Percentiles rank a stretch among this genome's conserved stretches.
phyloP scores from a whole-genome alignment of 2,329 filamentous ascomycete genomes.

The Pseudocercospora eumusae region DNA sequence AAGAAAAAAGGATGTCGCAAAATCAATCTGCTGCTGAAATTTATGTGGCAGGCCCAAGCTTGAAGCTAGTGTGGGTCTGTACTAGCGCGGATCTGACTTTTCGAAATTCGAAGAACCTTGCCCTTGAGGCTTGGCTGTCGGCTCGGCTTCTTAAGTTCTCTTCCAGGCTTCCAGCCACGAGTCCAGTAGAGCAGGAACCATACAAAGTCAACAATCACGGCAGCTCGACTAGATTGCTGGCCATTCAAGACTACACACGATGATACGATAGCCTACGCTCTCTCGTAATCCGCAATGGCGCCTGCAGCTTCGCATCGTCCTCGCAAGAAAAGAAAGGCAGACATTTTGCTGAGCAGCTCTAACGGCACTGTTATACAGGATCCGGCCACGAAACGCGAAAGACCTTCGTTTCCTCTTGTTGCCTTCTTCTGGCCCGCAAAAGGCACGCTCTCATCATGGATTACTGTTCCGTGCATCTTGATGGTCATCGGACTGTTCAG shows the following conservation, averaged over 20 bases:
- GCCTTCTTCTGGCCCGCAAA: slow-evolving; percentile 94
- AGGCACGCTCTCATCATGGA: slow-evolving; percentile 79
- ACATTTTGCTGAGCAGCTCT: slow-evolving; percentile 41
- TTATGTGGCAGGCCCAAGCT: not conserved
- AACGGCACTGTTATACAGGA: slow-evolving; percentile 50
- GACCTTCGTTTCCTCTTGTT: slow-evolving; percentile 82
- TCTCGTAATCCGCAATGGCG: slow-evolving; percentile 24
- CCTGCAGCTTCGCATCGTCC: slow-evolving; percentile 37
- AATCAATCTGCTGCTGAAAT: not conserved
- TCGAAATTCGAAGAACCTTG: not conserved
- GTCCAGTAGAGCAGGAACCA: not conserved
- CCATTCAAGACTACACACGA: slow-evolving; percentile 7
- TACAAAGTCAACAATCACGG: not conserved
- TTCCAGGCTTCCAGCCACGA: not conserved
- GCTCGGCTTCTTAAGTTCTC: no score
- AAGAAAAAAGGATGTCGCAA: slow-evolving; percentile 7
- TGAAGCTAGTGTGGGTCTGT: slow-evolving; percentile 1
- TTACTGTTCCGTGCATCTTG: slow-evolving; percentile 80
- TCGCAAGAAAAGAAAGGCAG: slow-evolving; percentile 47
- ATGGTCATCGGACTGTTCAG: slow-evolving; percentile 90
- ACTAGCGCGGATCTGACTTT: slow-evolving; percentile 13
- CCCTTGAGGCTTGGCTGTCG: not conserved
- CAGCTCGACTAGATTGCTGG: not conserved
- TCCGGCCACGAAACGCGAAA: slow-evolving; percentile 47
- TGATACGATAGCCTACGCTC: slow-evolving; percentile 17